These are phyloP conservation scores for Phyllosticta capitalensis DNA, from an alignment of 2,329 filamentous ascomycete species.

Conservation along the genomic window DNA sequence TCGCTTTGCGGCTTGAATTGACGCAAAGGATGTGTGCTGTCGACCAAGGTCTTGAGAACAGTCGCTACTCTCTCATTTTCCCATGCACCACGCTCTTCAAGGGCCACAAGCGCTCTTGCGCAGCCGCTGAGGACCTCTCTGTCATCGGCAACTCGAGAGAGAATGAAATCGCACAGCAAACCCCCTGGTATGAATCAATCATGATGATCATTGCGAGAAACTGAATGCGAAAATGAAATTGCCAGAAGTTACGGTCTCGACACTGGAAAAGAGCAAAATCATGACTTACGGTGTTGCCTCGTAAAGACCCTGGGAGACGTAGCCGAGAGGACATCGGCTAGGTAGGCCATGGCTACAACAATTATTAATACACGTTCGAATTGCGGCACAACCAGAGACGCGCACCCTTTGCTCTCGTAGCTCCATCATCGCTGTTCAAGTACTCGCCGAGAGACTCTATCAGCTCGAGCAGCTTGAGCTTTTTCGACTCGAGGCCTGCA, in stretches of 20 bases:
- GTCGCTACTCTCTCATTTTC: slow-evolving; percentile 46
- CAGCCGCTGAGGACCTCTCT: slow-evolving; percentile 45
- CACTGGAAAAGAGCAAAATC: not conserved
- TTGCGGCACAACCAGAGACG: slow-evolving; percentile 20
- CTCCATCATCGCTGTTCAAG: slow-evolving; percentile 55
- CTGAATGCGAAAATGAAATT: not conserved
- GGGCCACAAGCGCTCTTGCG: slow-evolving; percentile 47
- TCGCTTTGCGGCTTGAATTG: slow-evolving; percentile 53
- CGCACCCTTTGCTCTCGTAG: slow-evolving; percentile 49
- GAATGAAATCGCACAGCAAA: slow-evolving; percentile 53
- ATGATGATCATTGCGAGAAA: not conserved
- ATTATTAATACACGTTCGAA: slow-evolving; percentile 23
- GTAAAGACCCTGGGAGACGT: slow-evolving; percentile 47
- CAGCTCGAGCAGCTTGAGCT: slow-evolving; percentile 51
- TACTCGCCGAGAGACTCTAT: slow-evolving; percentile 58
- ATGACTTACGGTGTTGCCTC: slow-evolving; percentile 44
- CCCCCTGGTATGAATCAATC: slow-evolving; percentile 33
- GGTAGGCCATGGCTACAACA: slow-evolving; percentile 36
- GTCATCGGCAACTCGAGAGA: slow-evolving; percentile 53
- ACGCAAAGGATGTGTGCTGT: slow-evolving; percentile 49
- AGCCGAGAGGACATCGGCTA: slow-evolving; percentile 41
- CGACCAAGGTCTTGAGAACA: slow-evolving; percentile 40
- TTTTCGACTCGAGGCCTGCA: slow-evolving; percentile 48
- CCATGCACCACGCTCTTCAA: slow-evolving; percentile 53
- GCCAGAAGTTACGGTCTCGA: no score